Evolutionary conservation across 1,139 yeast species (phyloP), one percentile per base, ranked within the genome.

Genomic region (Arxiozyma heterogenica): DNA sequence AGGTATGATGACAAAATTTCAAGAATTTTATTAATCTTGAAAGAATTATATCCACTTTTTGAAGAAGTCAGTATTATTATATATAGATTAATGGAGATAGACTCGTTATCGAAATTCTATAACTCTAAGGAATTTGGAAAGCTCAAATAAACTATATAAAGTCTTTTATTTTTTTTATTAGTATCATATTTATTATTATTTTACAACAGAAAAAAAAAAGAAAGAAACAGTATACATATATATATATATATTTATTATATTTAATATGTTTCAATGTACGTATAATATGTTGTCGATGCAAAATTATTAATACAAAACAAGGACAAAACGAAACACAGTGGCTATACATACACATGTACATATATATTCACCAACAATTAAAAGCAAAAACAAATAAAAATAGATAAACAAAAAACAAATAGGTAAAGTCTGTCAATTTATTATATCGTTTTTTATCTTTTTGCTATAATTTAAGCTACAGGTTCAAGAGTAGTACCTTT

Each of bases 401-500:
- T 7, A 27, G 8, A 27, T 7, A 27, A 5, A 27, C 8, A 27
- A 27, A 27, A 27, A 27, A n/a, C n/a, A n/a, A n/a, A n/a, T n/a
- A n/a, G n/a, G n/a, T 11, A n/a, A 17, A 47, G 41, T 23, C 41
- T 42, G 25, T 41, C 50, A 47, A 41, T 41, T 23, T 11, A n/a
- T 25, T 17, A 17, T 17, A n/a, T 47, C 17, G 21, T 22, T 21
- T 34, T 20, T 20, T 47, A 22, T 34, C 22, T 23, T 39, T 22
- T 47, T 27, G 30, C n/a, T 34, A 34, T 34, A 15, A n/a, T 12
- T 65, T 68, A 73, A 61, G 73, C 73, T 57, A 75, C 67, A 62
- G 94, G 93, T 69, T 86, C 93, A 71, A 86, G 79, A 55, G 89
- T 84, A 58, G 90, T 84, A 75, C 98, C 98, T 75, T 89, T 90